phyloP scores from a whole-genome alignment of 2,329 filamentous ascomycete genomes.

The Fusarium coffeatum region DNA sequence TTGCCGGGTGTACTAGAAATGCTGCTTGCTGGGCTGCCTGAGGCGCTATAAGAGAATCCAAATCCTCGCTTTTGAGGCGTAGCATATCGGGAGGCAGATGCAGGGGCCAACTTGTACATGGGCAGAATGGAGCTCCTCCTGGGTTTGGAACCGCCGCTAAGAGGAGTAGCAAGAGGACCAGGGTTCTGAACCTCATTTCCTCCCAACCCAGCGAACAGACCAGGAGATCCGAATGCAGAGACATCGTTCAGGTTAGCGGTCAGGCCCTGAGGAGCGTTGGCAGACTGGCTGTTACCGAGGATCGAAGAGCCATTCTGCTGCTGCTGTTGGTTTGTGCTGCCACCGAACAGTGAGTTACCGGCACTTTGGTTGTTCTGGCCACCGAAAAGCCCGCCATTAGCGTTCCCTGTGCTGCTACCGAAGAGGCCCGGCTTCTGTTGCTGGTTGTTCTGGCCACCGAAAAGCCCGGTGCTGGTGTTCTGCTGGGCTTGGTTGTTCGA shows the following conservation, averaged over 20 bases:
- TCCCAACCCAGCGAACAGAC: conserved; percentile 81
- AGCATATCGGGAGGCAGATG: conserved; percentile 79
- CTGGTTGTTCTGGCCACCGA: conserved; percentile 57
- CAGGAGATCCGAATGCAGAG: conserved; percentile 90
- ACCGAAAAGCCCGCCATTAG: conserved; percentile 67
- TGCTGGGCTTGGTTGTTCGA: conserved; percentile 53
- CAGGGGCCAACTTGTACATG: conserved; percentile 87
- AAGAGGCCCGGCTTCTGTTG: conserved; percentile 63
- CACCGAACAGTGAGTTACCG: conserved; percentile 59
- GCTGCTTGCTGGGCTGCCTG: conserved; percentile 72
- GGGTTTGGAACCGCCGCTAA: conserved; percentile 78
- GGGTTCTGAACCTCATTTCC: conserved; percentile 74
- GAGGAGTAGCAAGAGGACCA: conserved; percentile 90
- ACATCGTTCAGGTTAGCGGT: conserved; percentile 83
- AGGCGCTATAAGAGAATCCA: conserved; percentile 91
- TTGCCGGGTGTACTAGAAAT: conserved; percentile 74
- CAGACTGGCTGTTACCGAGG: conserved; percentile 65
- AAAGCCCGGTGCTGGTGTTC: conserved; percentile 60
- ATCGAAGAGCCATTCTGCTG: conserved; percentile 66
- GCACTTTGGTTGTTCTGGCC: conserved; percentile 59
- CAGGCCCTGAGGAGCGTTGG: conserved; percentile 70
- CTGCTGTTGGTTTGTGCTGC: conserved; percentile 61
- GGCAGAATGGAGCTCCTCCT: conserved; percentile 85
- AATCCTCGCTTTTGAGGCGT: conserved; percentile 90
- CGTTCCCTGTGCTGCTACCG: conserved; percentile 58